phyloP scores from a whole-genome alignment of 371 early-diverging fungal genomes.

The Lichtheimia ramosa region DNA sequence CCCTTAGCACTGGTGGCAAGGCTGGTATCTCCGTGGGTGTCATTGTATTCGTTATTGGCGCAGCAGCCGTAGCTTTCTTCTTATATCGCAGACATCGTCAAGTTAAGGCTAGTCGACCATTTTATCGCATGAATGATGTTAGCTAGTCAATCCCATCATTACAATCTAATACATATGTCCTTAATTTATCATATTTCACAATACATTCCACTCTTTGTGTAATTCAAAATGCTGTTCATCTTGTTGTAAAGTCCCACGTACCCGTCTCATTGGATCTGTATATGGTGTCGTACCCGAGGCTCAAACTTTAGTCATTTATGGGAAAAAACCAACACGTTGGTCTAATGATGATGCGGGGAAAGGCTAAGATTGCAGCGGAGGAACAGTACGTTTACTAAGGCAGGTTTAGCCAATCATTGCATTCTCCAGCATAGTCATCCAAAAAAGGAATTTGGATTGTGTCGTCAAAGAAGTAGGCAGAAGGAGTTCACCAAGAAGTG shows the following conservation, averaged over 20 bases:
- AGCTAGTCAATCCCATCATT: not conserved
- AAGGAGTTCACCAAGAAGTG: conserved; percentile 4
- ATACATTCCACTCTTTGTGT: not conserved
- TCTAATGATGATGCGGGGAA: too few species aligned
- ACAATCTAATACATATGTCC: not conserved
- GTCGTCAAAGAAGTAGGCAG: conserved; percentile 10
- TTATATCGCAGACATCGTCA: conserved; percentile 17
- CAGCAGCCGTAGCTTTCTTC: conserved; percentile 14
- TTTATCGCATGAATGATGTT: conserved; percentile 23
- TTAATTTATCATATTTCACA: not conserved
- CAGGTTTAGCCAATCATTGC: too few species aligned
- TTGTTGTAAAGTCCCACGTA: not conserved
- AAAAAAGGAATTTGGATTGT: conserved; percentile 1
- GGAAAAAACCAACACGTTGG: too few species aligned
- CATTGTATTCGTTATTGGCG: conserved; percentile 24
- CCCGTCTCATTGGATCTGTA: too few species aligned
- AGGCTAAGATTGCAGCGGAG: too few species aligned
- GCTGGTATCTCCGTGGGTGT: conserved; percentile 45
- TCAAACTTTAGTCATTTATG: too few species aligned
- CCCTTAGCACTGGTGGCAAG: conserved; percentile 26
- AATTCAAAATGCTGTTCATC: not conserved
- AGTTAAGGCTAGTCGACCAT: conserved; percentile 9
- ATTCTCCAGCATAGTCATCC: not conserved
- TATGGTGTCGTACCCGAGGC: too few species aligned
- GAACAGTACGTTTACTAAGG: too few species aligned